Evolutionary conservation across 805 yeast species (phyloP), one percentile per base, ranked within the genome.

Genomic region (Sugiyamaella americana): DNA sequence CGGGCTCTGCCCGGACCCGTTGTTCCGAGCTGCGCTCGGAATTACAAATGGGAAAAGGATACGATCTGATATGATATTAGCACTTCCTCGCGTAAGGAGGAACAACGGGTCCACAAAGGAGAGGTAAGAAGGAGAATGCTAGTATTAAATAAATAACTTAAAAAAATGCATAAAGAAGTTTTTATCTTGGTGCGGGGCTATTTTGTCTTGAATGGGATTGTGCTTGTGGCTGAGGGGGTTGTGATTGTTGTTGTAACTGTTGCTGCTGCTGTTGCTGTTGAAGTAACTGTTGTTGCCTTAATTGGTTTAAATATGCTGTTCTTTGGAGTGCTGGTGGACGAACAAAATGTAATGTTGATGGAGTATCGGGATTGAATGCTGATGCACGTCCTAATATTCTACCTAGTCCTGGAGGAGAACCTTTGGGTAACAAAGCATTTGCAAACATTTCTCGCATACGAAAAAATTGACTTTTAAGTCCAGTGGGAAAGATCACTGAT

Each of bases 391-490:
- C 89, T 60, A 81, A 84, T 43, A 84, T 67, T 3, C 88, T 85
- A 11, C 94, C 94, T 35, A 84, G 78, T 4, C 84, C 77, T 47
- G 74, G 66, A 1, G 75, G 67, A 29, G 74, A 71, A 37, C 85
- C 58, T 29, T 54, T 74, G 8, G 68, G 67, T 30, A 60, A 47
- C 41, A 64, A 47, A 80, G 96, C 91, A 50, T 85, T 78, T 1
- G 96, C 95, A 66, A 91, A 85, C 82, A 89, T 86, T 63, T 93
- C 98, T 54, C 98, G 75, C 85, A 87, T 83, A 51, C 94, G 77
- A 56, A 93, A 72, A 57, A 86, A 87, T 48, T 80, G 75, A 24
- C 81, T 80, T 51, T 95, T 76, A 44, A 80, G 67, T 42, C 84
- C 71, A 0, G 83, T 75, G 2, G 97, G 88, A 53, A 84, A 68